phyloP scores from a whole-genome alignment of 805 yeast genomes.

The Candida methanosorbosa region DNA sequence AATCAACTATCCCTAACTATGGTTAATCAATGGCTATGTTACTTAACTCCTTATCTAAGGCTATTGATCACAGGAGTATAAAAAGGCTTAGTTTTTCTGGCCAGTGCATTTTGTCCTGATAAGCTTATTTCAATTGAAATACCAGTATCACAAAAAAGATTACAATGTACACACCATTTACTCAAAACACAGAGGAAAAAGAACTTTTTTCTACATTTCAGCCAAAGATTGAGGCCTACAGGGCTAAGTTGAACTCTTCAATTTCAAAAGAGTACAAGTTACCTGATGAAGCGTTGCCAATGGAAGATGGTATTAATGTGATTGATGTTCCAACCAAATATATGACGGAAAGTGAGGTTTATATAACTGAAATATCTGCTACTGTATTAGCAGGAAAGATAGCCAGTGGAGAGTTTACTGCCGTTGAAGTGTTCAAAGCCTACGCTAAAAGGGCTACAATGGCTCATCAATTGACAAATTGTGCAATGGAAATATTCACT shows the following conservation, averaged over 20 bases:
- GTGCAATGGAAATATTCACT: slow-evolving; percentile 46
- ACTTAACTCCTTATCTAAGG: too few relatives aligned
- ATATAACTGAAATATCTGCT: slow-evolving; percentile 36
- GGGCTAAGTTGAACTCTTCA: slow-evolving; percentile 14
- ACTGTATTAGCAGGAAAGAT: slow-evolving; percentile 33
- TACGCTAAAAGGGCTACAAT: slow-evolving; percentile 57
- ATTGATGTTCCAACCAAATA: slow-evolving; percentile 20
- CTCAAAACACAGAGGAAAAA: slow-evolving; percentile 14
- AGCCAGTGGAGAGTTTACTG: slow-evolving; percentile 35
- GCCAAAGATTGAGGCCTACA: slow-evolving; percentile 26
- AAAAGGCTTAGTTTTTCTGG: too few relatives aligned
- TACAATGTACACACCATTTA: too few relatives aligned
- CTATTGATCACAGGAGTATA: too few relatives aligned
- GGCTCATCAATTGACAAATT: slow-evolving; percentile 53
- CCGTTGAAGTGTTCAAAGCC: slow-evolving; percentile 49
- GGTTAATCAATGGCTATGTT: too few relatives aligned
- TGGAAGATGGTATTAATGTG: slow-evolving; percentile 15
- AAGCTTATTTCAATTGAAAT: too few relatives aligned
- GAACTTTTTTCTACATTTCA: slow-evolving; percentile 15
- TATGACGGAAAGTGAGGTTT: too few relatives aligned
- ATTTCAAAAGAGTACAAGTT: slow-evolving; percentile 17
- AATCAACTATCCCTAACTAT: too few relatives aligned
- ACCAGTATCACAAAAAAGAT: too few relatives aligned
- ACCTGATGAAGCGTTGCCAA: slow-evolving; percentile 12
- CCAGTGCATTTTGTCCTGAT: too few relatives aligned